Evolutionary conservation across 1,284 basidiomycete species (phyloP).

Genomic region (Puccinia novopanici): DNA sequence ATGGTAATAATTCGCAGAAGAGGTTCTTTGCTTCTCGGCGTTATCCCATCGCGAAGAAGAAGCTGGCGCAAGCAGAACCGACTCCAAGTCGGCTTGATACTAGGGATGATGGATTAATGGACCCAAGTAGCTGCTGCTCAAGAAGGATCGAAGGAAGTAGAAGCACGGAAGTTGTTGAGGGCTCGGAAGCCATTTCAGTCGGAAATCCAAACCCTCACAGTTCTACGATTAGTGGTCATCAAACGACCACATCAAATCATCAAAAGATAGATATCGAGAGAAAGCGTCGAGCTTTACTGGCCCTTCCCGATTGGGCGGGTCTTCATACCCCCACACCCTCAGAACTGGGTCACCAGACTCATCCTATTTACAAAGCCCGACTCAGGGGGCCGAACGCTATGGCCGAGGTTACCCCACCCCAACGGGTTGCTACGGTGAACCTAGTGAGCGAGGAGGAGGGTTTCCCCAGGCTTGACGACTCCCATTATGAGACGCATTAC

Average conservation of each 20-base stretch:
- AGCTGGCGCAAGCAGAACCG: neutral
- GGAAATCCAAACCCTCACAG: neutral
- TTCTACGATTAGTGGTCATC: neutral
- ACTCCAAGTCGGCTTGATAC: neutral
- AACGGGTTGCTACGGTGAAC: neutral
- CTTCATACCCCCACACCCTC: neutral
- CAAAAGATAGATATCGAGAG: conserved; percentile 21
- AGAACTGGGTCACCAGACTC: neutral
- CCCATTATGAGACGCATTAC: neutral
- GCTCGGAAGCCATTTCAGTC: neutral
- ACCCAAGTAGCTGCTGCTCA: neutral
- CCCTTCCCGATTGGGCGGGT: conserved; percentile 25
- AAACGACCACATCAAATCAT: conserved; percentile 12
- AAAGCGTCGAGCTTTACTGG: conserved; percentile 12
- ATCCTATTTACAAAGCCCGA: neutral
- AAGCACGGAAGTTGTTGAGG: neutral
- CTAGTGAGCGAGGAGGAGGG: neutral
- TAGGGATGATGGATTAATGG: too few species aligned
- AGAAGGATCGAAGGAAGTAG: neutral
- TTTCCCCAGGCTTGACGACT: neutral
- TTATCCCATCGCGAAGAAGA: neutral
- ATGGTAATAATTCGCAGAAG: neutral
- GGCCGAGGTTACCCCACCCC: neutral
- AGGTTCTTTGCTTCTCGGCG: neutral
- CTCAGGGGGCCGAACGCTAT: neutral